Evolutionary conservation across 495 filamentous ascomycete species (phyloP).

Genomic region (Talaromyces adpressus): DNA sequence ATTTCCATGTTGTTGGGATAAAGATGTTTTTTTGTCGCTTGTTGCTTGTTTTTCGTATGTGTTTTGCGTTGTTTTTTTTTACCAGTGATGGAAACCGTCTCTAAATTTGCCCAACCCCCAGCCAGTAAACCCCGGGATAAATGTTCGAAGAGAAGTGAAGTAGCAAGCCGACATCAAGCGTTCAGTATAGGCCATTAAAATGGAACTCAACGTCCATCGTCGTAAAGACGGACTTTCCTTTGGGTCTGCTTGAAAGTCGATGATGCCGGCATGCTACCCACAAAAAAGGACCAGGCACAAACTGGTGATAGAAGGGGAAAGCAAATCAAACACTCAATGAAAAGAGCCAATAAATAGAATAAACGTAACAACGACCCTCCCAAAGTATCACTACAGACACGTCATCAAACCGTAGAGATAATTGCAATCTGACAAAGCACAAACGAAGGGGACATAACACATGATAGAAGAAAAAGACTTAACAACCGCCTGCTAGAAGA

Average conservation of each 20-base stretch:
- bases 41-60: constrained; percentile 1
- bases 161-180: neutral
- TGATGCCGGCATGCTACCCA: neutral
- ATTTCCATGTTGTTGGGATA: neutral
- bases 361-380: constrained; percentile 12
- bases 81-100: constrained; percentile 31
- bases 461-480: constrained; percentile 16
- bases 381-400: constrained; percentile 14
- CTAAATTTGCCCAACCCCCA: constrained; percentile 27
- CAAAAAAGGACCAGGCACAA: constrained; percentile 11
- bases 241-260: neutral
- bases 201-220: neutral
- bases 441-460: constrained; percentile 12
- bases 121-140: constrained; percentile 19
- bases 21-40: neutral
- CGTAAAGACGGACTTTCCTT: neutral
- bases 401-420: constrained; percentile 14
- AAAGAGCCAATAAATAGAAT: constrained; percentile 4
- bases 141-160: neutral
- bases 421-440: constrained; percentile 4
- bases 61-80: constrained; percentile 10
- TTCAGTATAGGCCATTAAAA: neutral
- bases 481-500: constrained; percentile 33
- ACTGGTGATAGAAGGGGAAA: constrained; percentile 13
- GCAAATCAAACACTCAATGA: constrained; percentile 12